Base-by-base conservation (phyloP, 1,139 yeast genomes). In the Geotrichum australiense region DNA sequence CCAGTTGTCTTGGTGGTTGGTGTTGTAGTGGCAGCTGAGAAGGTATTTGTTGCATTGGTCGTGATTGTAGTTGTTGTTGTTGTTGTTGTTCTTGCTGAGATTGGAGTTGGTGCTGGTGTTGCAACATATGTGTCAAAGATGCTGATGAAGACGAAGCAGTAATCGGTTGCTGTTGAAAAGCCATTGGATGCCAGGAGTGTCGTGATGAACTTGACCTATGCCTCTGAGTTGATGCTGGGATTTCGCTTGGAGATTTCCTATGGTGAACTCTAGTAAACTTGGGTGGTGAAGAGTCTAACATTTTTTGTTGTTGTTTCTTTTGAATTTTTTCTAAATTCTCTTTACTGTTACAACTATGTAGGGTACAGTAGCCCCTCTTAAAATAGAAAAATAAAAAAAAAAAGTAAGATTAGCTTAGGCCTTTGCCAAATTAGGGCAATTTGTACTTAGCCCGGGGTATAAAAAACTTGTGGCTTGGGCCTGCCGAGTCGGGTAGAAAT, bases 171-270 rank as follows among this genome's bases (percentile, higher is more conserved):
- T 29, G 20, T 11, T 29, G 19, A 16, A 20, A 8, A 4, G 24
- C 35, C 35, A 31, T 31, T 31, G 35, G 35, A 20, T 31, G 35
- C 35, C 35, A 31, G 4, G 35, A 31, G 12, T 31, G 35, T n/a
- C 35, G 18, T 5, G 33, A 11, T 5, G 33, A 15, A 5, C 21
- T 15, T 20, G 18, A 6, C 4, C 24, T 23, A 18, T 5, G 23
- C 7, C 8, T 10, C 4, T n/a, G 12, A 6, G 21, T 29, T 19
- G 33, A 5, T 5, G 33, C 6, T n/a, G 33, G 33, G 6, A 31
- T 31, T 15, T 19, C n/a, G 14, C 35, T 31, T 10, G 24, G 24
- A 7, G 35, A 8, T 31, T 31, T 31, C 4, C 35, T n/a, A n/a
- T 31, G 35, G 4, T n/a, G 35, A 25, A 16, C 21, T 23, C 25